These are phyloP conservation scores for Margaritispora aquatica DNA, from an alignment of 495 filamentous ascomycete genomes.

Conservation along the genomic window DNA sequence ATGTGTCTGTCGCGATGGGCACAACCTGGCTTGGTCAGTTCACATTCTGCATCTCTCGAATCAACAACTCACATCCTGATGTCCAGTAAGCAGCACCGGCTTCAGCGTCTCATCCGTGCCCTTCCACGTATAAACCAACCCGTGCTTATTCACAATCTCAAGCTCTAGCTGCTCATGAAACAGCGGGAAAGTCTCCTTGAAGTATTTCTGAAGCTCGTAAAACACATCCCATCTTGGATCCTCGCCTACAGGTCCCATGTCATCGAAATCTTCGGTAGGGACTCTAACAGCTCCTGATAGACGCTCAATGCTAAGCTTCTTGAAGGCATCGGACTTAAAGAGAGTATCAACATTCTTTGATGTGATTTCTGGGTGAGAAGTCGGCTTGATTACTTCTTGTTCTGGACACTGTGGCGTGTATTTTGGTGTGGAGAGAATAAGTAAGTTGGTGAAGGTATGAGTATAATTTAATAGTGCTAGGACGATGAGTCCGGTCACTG, in stretches of 20 bases:
- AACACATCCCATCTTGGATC: slow-evolving; percentile 32
- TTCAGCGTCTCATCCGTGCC: slow-evolving; percentile 47
- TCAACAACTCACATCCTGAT: slow-evolving; percentile 48
- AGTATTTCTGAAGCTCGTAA: slow-evolving; percentile 26
- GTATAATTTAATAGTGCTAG: background rate
- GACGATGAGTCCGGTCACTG: background rate
- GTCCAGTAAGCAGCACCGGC: slow-evolving; percentile 55
- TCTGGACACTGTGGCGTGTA: background rate
- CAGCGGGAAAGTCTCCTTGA: slow-evolving; percentile 29
- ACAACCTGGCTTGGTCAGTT: slow-evolving; percentile 28
- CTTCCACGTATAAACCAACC: slow-evolving; percentile 53
- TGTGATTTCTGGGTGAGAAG: slow-evolving; percentile 2
- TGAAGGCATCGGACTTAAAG: slow-evolving; percentile 1
- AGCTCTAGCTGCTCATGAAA: slow-evolving; percentile 28
- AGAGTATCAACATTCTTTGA: background rate
- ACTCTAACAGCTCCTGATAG: slow-evolving; percentile 20
- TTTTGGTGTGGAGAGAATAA: background rate
- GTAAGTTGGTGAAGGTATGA: background rate
- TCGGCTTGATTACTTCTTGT: slow-evolving; percentile 1
- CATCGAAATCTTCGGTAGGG: slow-evolving; percentile 31
- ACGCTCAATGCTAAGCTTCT: background rate
- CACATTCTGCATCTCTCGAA: background rate
- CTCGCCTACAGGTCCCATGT: slow-evolving; percentile 29
- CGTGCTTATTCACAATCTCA: slow-evolving; percentile 54
- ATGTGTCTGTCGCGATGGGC: slow-evolving; percentile 48